Evolutionary conservation across 768 basidiomycete species (phyloP).

Genomic region (Boletus coccyginus): DNA sequence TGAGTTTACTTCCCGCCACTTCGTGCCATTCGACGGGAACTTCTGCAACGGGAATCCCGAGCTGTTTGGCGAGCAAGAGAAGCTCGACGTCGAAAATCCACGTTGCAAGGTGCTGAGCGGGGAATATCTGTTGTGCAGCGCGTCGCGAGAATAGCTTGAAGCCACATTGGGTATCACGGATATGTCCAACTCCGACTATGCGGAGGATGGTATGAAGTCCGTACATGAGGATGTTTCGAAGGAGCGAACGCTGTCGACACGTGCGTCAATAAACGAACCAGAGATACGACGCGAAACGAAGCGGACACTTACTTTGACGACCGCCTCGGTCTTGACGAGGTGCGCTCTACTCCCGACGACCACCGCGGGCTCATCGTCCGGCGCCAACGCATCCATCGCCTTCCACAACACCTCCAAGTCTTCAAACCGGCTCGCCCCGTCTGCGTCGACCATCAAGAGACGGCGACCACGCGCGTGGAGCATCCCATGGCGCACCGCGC

Average conservation of each 20-base stretch:
- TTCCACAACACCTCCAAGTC: slow-evolving; percentile 81
- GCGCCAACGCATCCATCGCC: slow-evolving; percentile 62
- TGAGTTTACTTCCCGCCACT: slow-evolving; percentile 88
- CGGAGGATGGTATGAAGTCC: slow-evolving; percentile 86
- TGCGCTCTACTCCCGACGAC: slow-evolving; percentile 91
- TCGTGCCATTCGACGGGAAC: slow-evolving; percentile 94
- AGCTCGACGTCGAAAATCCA: slow-evolving; percentile 99
- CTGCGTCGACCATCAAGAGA: slow-evolving; percentile 91
- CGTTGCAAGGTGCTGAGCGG: slow-evolving; percentile 78
- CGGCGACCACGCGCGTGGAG: slow-evolving; percentile 72
- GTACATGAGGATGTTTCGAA: slow-evolving; percentile 94
- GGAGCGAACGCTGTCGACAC: slow-evolving; percentile 64
- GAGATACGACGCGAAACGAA: background rate
- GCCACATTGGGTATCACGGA: slow-evolving; percentile 94
- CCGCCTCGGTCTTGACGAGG: slow-evolving; percentile 87
- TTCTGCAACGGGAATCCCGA: slow-evolving; percentile 76
- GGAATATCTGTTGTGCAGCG: slow-evolving; percentile 82
- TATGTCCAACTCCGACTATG: slow-evolving; percentile 85
- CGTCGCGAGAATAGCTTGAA: slow-evolving; percentile 92
- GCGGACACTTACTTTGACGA: slow-evolving; percentile 68
- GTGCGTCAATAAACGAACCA: background rate
- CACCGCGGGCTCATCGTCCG: slow-evolving; percentile 51
- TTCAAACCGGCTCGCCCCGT: slow-evolving; percentile 85
- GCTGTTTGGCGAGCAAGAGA: slow-evolving; percentile 76
- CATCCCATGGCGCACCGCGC: slow-evolving; percentile 91